Conservation (phyloP, 345 rosid species). For the Melaleuca alternifolia region DNA sequence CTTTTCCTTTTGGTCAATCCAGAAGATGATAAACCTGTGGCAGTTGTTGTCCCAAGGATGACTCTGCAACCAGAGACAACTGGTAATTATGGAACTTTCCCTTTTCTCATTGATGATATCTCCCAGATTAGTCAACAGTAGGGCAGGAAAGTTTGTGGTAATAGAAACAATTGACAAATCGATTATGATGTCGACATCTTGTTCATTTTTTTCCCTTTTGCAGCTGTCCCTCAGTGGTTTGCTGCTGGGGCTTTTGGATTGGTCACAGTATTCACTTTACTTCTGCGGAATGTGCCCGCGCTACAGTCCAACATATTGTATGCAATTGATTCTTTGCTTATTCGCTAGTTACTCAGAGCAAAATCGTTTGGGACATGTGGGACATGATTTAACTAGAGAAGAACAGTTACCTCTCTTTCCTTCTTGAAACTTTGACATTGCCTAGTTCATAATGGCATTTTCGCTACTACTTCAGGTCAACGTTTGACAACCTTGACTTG, state of each 20-base stretch:
- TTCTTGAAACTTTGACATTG: not conserved
- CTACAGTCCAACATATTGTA: constrained; percentile 79
- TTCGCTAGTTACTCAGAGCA: not conserved
- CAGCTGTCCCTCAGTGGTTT: constrained; percentile 97
- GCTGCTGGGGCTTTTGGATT: constrained; percentile 93
- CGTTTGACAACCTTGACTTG: constrained; percentile 67
- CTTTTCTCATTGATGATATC: not conserved
- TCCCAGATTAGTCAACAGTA: not conserved
- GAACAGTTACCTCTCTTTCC: not conserved
- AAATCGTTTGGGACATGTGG: not conserved
- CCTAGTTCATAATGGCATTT: not conserved
- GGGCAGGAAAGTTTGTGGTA: not conserved
- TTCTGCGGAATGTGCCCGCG: constrained; percentile 85
- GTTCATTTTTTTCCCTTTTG: not conserved
- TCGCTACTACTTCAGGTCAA: constrained; percentile 41
- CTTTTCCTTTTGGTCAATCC: constrained; percentile 82
- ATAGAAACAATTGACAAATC: not conserved
- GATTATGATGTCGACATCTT: not conserved
- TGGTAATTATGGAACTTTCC: constrained; percentile 25
- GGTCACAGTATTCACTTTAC: constrained; percentile 69
- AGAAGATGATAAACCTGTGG: constrained; percentile 94
- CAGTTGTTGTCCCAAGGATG: constrained; percentile 78
- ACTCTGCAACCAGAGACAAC: constrained; percentile 75
- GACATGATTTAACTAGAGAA: not conserved
- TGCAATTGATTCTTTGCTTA: constrained; percentile 9